Base-by-base conservation (phyloP, 495 filamentous ascomycete genomes). In the Aspergillus cavernicola region DNA sequence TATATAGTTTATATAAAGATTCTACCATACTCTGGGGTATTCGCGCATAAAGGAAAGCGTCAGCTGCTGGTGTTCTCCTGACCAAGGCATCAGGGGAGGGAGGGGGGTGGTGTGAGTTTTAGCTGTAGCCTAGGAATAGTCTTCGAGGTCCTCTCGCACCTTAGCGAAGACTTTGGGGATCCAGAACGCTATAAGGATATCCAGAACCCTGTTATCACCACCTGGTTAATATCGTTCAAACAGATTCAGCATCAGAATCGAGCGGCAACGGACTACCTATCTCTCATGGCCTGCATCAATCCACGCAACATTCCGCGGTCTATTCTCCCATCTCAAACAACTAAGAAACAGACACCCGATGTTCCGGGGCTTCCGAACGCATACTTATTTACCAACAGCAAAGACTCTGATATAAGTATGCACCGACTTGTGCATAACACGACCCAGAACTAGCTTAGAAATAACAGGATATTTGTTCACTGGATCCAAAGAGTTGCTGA, bases 211-310 rank as follows among this genome's bases (percentile, higher is more conserved):
- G 67, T 84, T 0, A 76, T 75, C 1, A 68, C 66, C 1, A 85
- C 80, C 1, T 84, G 77, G 80, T 63, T 76, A 0, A 72, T 80
- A 1, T 80, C 79, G 0, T 79, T 83, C 40, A 48, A 65, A 0
- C 72, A 81, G 54, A 77, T 82, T 10, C 64, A 52, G 23, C 28
- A 61, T 6, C 40, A 45, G 2, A 43, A 73, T 32, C 43, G 32
- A 0, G 7, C 63, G 0, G 76, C 78, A 0, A 59, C 67, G 0
- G 55, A 74, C 0, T 66, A 67, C 36, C 51, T 83, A 0, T 61
- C 57, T 0, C 9, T 28, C 9, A 28, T 28, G 9, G 24, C 24
- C 4, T 28, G 24, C 9, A 28, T 28, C 24, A 28, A 68, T 76
- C 45, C 72, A 80, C 58, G 57, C 75, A 51, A 49, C 73, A 52